Evolutionary conservation across 1,284 basidiomycete species (phyloP).

Genomic region (Puccinia novopanici): DNA sequence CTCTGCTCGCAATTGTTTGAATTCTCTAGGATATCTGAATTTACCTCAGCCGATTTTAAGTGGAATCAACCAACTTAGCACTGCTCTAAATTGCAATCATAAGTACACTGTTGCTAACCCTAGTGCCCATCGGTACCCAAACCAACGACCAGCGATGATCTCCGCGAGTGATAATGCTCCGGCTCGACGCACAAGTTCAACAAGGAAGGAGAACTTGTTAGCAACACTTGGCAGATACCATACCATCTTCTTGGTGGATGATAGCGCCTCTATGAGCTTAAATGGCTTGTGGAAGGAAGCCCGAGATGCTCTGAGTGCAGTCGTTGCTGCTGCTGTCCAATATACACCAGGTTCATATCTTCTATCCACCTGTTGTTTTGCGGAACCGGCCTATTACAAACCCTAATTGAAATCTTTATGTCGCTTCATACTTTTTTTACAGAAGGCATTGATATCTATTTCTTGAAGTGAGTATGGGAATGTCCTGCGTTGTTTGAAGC

Average conservation of each 20-base stretch:
- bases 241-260: conserved; percentile 48
- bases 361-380: background rate
- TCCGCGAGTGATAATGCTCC: background rate
- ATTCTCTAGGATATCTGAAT: conserved; percentile 20
- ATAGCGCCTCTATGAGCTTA: conserved; percentile 35
- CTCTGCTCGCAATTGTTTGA: conserved; percentile 2
- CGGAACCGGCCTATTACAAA: background rate
- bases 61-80: conserved; percentile 14
- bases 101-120: background rate
- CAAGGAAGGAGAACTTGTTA: conserved; percentile 25
- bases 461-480: conserved; percentile 31
- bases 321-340: conserved; percentile 25
- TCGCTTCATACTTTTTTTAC: background rate
- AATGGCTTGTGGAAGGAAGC: conserved; percentile 40
- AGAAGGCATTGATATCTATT: conserved; percentile 49
- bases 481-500: background rate
- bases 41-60: conserved; percentile 9
- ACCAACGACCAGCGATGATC: conserved; percentile 12
- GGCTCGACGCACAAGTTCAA: background rate
- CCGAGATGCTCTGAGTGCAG: conserved; percentile 25
- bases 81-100: background rate
- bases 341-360: conserved; percentile 15
- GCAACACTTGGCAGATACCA: conserved; percentile 29
- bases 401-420: background rate
- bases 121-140: background rate